Evolutionary conservation across 345 rosid genomes (phyloP).

Genomic region (Linum lewisii): DNA sequence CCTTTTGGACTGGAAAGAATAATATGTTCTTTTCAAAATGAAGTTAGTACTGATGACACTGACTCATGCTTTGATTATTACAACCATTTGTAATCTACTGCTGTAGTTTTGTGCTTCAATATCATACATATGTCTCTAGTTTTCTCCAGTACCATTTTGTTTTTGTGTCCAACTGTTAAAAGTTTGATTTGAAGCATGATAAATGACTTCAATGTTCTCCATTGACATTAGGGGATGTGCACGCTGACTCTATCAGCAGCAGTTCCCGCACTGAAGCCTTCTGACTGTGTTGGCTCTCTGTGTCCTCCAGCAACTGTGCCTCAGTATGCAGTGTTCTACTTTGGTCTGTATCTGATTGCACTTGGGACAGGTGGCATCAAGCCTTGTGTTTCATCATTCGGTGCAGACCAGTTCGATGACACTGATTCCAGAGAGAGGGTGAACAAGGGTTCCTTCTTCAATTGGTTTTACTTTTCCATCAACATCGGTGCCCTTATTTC

Average conservation of each 20-base stretch:
- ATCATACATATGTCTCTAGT: not conserved
- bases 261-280: slow-evolving; percentile 54
- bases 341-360: slow-evolving; percentile 84
- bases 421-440: slow-evolving; percentile 64
- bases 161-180: too few species aligned
- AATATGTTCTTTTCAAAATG: too few species aligned
- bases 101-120: not conserved
- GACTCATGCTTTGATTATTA: too few species aligned
- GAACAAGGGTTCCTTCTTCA: slow-evolving; percentile 85
- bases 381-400: slow-evolving; percentile 90
- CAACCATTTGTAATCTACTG: too few species aligned
- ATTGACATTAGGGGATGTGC: slow-evolving; percentile 64
- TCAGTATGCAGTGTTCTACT: slow-evolving; percentile 69
- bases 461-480: slow-evolving; percentile 90
- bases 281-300: slow-evolving; percentile 41
- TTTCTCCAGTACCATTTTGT: not conserved
- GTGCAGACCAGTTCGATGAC: slow-evolving; percentile 95
- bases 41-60: too few species aligned
- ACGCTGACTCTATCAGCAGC: slow-evolving; percentile 82
- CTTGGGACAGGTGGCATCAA: slow-evolving; percentile 94
- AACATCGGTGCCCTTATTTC: slow-evolving; percentile 86
- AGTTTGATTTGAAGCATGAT: slow-evolving; percentile 1
- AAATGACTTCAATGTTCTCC: slow-evolving; percentile 8
- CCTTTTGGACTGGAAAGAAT: not conserved
- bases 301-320: slow-evolving; percentile 66